A percentile compares a stretch with the other conserved stretches of the same genome.
phyloP scores from a whole-genome alignment of 169 alveolate genomes.

The Plasmodium blacklocki region DNA sequence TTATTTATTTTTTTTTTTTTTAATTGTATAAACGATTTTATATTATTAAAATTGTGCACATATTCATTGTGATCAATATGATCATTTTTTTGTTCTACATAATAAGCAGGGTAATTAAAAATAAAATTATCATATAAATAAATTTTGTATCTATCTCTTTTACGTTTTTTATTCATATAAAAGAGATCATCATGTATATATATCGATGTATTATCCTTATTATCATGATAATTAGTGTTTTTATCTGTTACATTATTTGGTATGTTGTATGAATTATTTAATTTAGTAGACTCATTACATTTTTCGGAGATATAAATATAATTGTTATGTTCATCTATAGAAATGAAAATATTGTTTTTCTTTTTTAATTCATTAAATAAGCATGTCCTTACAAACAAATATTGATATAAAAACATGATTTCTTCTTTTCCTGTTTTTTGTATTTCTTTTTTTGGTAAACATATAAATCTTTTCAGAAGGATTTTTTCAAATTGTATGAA shows the following conservation, averaged over 20 bases:
- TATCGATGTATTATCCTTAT: neutral
- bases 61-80: neutral
- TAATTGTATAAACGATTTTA: constrained; percentile 24
- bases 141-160: constrained; percentile 50
- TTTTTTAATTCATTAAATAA: constrained; percentile 43
- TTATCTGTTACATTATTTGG: neutral
- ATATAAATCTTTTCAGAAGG: constrained; percentile 36
- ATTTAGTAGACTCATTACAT: neutral
- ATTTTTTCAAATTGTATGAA: constrained; percentile 55
- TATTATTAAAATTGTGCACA: neutral
- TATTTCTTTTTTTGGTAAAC: constrained; percentile 18
- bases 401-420: constrained; percentile 56
- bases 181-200: constrained; percentile 51
- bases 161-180: constrained; percentile 42
- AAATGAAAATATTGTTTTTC: neutral
- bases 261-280: neutral
- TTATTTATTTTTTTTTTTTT: neutral
- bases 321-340: constrained; percentile 16
- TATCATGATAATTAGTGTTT: neutral
- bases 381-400: constrained; percentile 62
- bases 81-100: neutral
- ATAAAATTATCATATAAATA: constrained; percentile 47
- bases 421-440: constrained; percentile 13
- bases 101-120: constrained; percentile 47
- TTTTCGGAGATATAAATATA: neutral